Conservation (phyloP, 345 rosid genomes). For the Hirschfeldia incana region DNA sequence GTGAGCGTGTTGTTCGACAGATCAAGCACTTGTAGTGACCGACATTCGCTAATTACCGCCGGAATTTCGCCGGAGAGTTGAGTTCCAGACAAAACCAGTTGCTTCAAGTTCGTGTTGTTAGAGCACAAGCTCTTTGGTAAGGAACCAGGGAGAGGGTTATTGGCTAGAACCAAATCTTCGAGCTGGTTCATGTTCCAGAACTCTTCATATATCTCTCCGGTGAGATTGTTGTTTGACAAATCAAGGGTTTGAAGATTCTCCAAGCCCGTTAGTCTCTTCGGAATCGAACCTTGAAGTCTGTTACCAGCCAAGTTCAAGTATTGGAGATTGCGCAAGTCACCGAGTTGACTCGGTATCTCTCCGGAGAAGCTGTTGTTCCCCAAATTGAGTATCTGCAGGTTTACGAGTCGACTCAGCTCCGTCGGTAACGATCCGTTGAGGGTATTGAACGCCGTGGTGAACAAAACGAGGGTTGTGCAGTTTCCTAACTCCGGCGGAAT, state of each 20-base stretch:
- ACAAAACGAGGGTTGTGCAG: slow-evolving; percentile 49
- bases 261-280: slow-evolving; percentile 53
- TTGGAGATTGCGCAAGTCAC: slow-evolving; percentile 52
- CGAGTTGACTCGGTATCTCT: slow-evolving; percentile 58
- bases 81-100: slow-evolving; percentile 54
- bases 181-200: slow-evolving; percentile 51
- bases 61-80: slow-evolving; percentile 68
- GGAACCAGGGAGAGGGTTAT: slow-evolving; percentile 56
- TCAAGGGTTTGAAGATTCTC: slow-evolving; percentile 57
- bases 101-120: slow-evolving; percentile 49
- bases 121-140: slow-evolving; percentile 61
- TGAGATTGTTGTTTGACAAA: slow-evolving; percentile 65
- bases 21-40: slow-evolving; percentile 56
- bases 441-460: slow-evolving; percentile 59
- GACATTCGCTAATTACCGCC: slow-evolving; percentile 56
- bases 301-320: slow-evolving; percentile 64
- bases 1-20: slow-evolving; percentile 58
- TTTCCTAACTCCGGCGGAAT: slow-evolving; percentile 60
- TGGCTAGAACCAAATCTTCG: slow-evolving; percentile 44
- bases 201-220: slow-evolving; percentile 54
- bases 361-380: slow-evolving; percentile 77
- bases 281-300: slow-evolving; percentile 58
- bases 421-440: slow-evolving; percentile 69
- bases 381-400: slow-evolving; percentile 60
- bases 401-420: slow-evolving; percentile 53